Base-by-base conservation (phyloP, 129 eudicot species). In the Mikania micrantha region DNA sequence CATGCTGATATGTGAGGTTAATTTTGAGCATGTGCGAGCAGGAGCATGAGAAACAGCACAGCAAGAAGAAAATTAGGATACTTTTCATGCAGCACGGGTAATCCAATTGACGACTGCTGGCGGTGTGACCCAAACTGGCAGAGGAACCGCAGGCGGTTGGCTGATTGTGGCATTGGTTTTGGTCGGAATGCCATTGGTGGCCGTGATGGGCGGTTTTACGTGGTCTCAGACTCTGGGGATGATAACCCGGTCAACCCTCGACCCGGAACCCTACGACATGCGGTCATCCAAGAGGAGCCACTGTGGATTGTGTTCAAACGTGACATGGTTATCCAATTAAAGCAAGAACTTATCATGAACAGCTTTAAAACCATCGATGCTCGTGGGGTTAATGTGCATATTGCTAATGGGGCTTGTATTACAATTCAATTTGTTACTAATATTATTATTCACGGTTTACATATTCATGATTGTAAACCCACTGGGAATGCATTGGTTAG, bases 71-170 rank as follows among this genome's bases (percentile, higher is more conserved):
- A 91, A 29, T 71, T 91, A 42, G 97, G 97, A 8, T 91, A 48
- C 40, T 81, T 91, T 70, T 91, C 97, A 38, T 87, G 97, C 53
- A 90, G 87, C 15, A 88, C 93, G 0, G 97, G 97, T 7, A 91
- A 91, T 58, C 97, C 96, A 0, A 85, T 88, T 19, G 97, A 91
- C 25, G 97, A 91, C 49, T 91, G 97, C 78, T 91, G 97, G 97
- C 81, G 96, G 13, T 91, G 96, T 72, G 96, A 91, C 79, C 82
- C 79, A 2, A 85, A 91, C 56, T 91, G 97, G 96, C 85, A 76
- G 5, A 77, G 72, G 21, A 91, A 91, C 80, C 93, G 97, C 50
- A 87, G 86, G 76, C 82, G 87, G 27, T 76, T 91, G 25, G 97
- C 97, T 19, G 88, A 91, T 67, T 91, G 97, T 47, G 96, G 88